Evolutionary conservation across 441 rosid genomes (phyloP).

Genomic region (Metrosideros polymorpha): DNA sequence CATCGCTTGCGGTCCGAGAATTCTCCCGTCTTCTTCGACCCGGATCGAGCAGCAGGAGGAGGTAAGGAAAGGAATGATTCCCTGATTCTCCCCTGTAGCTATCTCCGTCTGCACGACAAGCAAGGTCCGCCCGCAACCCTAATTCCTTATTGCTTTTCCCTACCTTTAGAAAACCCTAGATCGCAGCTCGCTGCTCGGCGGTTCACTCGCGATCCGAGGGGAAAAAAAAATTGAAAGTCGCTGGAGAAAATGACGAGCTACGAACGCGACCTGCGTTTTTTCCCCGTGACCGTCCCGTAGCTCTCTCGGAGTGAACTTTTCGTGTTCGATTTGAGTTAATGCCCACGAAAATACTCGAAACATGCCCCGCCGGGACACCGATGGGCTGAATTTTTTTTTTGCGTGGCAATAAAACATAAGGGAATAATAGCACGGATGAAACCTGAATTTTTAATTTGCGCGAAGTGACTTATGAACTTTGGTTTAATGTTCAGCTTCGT

Average conservation of each 20-base stretch:
- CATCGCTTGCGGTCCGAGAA: not conserved
- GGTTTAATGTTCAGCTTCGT: not conserved
- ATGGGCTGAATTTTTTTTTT: not conserved
- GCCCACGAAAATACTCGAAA: not conserved
- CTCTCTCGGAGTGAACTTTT: not conserved
- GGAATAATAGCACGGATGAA: fast-evolving
- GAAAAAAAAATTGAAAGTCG: too few relatives aligned
- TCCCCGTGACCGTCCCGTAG: too few relatives aligned
- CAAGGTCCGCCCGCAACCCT: not conserved
- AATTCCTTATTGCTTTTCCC: not conserved
- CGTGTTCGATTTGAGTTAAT: not conserved
- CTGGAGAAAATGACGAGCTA: not conserved
- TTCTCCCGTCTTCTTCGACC: not conserved
- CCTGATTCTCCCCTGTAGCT: not conserved
- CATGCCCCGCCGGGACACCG: not conserved
- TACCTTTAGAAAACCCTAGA: not conserved
- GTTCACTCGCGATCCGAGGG: not conserved
- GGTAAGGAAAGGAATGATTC: not conserved
- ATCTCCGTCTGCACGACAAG: not conserved
- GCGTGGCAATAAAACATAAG: fast-evolving
- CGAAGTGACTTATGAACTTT: fast-evolving
- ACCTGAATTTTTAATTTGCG: too few relatives aligned
- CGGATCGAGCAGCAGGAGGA: not conserved
- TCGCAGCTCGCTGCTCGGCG: not conserved
- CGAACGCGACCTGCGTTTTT: fast-evolving